Evolutionary conservation across 78 protist species (phyloP).

Genomic region (Speleostelium caveatum): DNA sequence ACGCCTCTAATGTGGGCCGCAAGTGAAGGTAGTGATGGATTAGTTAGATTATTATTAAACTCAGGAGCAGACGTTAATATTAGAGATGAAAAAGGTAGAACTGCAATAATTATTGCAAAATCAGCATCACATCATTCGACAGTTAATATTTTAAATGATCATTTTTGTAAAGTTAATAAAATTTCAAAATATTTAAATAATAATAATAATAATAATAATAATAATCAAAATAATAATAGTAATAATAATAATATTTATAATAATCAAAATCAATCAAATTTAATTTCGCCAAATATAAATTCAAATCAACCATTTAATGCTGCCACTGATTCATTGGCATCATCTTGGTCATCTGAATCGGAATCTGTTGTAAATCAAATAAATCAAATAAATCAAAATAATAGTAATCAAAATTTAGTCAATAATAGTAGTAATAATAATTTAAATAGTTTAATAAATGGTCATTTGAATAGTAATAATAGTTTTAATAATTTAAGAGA

Average conservation of each 20-base stretch:
- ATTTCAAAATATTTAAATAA: slow-evolving; percentile 10
- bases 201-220: background rate
- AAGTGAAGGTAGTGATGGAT: slow-evolving; percentile 32
- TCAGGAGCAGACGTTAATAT: slow-evolving; percentile 52
- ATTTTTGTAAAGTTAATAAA: slow-evolving; percentile 56
- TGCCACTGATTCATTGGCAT: slow-evolving; percentile 38
- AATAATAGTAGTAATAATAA: background rate
- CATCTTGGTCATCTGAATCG: slow-evolving; percentile 60
- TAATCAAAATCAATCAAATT: background rate
- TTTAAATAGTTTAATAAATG: slow-evolving; percentile 1
- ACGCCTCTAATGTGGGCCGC: slow-evolving; percentile 71
- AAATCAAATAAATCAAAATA: background rate
- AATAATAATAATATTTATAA: background rate
- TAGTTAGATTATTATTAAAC: slow-evolving; percentile 21
- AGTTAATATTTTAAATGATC: slow-evolving; percentile 24
- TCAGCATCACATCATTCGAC: background rate
- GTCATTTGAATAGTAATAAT: background rate
- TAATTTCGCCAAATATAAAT: background rate
- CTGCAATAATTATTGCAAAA: slow-evolving; percentile 51
- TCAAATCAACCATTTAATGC: background rate
- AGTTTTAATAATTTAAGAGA: background rate
- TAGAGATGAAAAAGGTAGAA: slow-evolving; percentile 10
- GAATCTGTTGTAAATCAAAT: slow-evolving; percentile 14
- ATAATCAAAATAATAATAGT: background rate
- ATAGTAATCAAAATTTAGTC: background rate